Base-by-base conservation (phyloP, 2,329 filamentous ascomycete genomes). In the Monilinia laxa region DNA sequence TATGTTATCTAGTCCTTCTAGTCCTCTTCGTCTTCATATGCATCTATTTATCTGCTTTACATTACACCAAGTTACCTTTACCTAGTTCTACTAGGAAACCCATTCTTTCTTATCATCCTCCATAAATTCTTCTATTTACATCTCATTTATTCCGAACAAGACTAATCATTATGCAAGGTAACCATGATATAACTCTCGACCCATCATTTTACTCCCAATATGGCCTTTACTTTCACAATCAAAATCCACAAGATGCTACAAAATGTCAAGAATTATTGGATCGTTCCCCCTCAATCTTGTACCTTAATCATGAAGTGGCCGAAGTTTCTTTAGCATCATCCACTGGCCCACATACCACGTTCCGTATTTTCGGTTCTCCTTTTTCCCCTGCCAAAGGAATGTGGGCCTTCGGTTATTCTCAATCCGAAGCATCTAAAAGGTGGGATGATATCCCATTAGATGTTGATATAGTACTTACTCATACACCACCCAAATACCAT, bases 181-280 rank as follows among this genome's bases (percentile, higher is more conserved):
- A 93, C 74, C 90, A 93, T 77, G 90, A 93, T 74, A 80, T 90
- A 60, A 90, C 88, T 0, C 82, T 93, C 9, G 90, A 92, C 73
- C 71, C 79, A n/a, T 75, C 80, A 3, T 91, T 90, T 75, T 89
- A 87, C 74, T 72, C 77, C 11, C 75, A 83, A 52, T 80, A 87
- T 71, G 82, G 83, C 0, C 72, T 74, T 1, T 79, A 79, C 63
- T 86, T 87, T 73, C 86, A 88, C 73, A 87, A 85, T 72, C 82
- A 85, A 62, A 73, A 75, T 4, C 80, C 80, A 0, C 84, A 90
- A 73, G 82, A 84, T 42, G 75, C 83, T 0, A 75, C 77, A 10
- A 79, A 80, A 42, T 90, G 88, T 73, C 79, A 84, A 49, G 75
- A 78, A 0, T 78, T 91, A 3, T 63, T 75, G 7, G 67, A 72